Evolutionary conservation across 306 rosid genomes (phyloP), one percentile per base, ranked within the genome.

Genomic region (Malus orientalis): DNA sequence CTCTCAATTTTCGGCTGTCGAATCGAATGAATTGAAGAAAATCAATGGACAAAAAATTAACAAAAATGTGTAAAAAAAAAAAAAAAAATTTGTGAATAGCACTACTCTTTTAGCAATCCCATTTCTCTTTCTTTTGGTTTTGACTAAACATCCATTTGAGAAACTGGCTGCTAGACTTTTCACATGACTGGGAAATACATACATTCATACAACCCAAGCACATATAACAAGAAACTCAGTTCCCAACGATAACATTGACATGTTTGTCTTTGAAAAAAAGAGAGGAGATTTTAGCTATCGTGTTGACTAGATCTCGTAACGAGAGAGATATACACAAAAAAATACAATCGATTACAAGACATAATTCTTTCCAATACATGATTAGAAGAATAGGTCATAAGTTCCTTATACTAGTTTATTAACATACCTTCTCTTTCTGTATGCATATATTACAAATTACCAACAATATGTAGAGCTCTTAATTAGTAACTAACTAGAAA

Each of bases 81-180:
- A 5, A 33, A 5, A 36, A 36, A 33, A 1, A 33, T 0, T 33
- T 36, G 38, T 36, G 38, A 36, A 36, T 6, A 36, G 38, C 8
- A 36, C 38, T 36, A 6, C 38, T 36, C 38, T 36, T 6, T 36
- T 36, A 6, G 38, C 38, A 36, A 36, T 47, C 7, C 66, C 71
- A 59, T 75, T 68, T 57, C 20, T 1, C 3, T 27, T 72, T 13
- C 29, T 74, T 73, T 82, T 32, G 42, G 44, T 60, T 69, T 69
- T 82, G 86, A 88, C 89, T 60, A 13, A 74, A 83, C 91, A 81
- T 85, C 75, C 75, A 80, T 77, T 55, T 79, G 79, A 59, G 70
- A 62, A 57, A 73, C 81, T 79, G 85, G 69, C 83, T 70, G 73
- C 42, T 57, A 45, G 80, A 76, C 74, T 77, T 70, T 76, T 45